Conservation (phyloP, 169 alveolate species). For the Miamiensis avidus region DNA sequence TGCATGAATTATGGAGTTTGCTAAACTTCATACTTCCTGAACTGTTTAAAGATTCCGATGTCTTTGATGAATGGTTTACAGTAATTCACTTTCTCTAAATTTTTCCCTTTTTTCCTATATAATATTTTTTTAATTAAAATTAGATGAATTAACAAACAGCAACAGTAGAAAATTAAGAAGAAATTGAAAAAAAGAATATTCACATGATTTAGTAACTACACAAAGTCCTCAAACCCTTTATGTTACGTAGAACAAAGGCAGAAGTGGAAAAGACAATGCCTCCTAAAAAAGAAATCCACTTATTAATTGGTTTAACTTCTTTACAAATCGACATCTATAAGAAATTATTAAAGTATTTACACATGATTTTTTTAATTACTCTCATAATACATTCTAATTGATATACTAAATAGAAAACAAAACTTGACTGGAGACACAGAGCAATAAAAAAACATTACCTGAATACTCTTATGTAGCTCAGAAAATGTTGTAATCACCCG, state of each 20-base stretch:
- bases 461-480: conserved; percentile 94
- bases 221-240: conserved; percentile 85
- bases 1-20: conserved; percentile 90
- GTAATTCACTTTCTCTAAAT: conserved; percentile 22
- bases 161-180: conserved; percentile 49
- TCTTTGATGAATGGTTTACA: conserved; percentile 92
- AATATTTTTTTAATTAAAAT: not conserved
- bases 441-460: conserved; percentile 80
- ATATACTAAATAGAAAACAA: conserved; percentile 33
- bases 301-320: conserved; percentile 90
- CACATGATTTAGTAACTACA: conserved; percentile 82
- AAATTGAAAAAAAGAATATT: conserved; percentile 80
- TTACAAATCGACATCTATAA: conserved; percentile 84
- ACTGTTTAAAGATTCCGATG: conserved; percentile 93
- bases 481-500: conserved; percentile 99
- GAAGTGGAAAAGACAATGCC: conserved; percentile 90
- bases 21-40: conserved; percentile 92
- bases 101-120: not conserved
- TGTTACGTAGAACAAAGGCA: conserved; percentile 87
- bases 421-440: conserved; percentile 54
- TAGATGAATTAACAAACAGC: not conserved
- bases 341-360: conserved; percentile 68
- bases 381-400: too few relatives aligned
- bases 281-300: conserved; percentile 88
- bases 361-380: too few relatives aligned